Evolutionary conservation across 2,329 filamentous ascomycete species (phyloP).

Genomic region (Stagonosporopsis rhizophila): DNA sequence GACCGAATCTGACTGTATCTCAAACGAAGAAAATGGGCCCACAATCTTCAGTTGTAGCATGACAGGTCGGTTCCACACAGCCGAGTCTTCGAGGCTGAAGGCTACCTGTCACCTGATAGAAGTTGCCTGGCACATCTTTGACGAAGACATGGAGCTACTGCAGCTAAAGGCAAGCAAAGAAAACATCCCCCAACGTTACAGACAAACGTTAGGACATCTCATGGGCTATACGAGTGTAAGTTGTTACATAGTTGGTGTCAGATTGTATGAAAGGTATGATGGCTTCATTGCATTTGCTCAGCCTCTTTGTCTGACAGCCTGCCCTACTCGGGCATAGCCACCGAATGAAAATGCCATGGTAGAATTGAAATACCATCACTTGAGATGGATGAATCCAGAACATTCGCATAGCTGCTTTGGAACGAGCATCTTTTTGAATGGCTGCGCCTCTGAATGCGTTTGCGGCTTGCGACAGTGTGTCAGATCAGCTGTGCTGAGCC

Average conservation of each 20-base stretch:
- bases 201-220: background rate
- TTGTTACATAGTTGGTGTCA: too few relatives aligned
- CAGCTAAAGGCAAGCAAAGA: background rate
- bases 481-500: background rate
- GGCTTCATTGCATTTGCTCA: background rate
- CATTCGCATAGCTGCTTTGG: background rate
- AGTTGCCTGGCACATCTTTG: background rate
- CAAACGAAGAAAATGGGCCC: background rate
- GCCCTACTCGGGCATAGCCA: background rate
- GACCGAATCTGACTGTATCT: background rate
- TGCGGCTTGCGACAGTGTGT: conserved; percentile 10
- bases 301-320: background rate
- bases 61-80: too few relatives aligned
- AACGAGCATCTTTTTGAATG: background rate
- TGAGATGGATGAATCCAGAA: background rate
- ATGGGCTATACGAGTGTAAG: background rate
- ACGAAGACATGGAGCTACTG: background rate
- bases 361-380: background rate
- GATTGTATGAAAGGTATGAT: background rate
- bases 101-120: background rate
- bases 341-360: background rate
- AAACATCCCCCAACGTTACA: background rate
- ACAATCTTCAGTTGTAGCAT: too few relatives aligned
- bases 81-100: too few relatives aligned
- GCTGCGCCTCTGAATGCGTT: background rate